Percentiles rank a stretch among this genome's conserved stretches.
These are phyloP conservation scores for Dionaea muscipula DNA, from an alignment of 179 eudicot genomes.

Conservation along the genomic window DNA sequence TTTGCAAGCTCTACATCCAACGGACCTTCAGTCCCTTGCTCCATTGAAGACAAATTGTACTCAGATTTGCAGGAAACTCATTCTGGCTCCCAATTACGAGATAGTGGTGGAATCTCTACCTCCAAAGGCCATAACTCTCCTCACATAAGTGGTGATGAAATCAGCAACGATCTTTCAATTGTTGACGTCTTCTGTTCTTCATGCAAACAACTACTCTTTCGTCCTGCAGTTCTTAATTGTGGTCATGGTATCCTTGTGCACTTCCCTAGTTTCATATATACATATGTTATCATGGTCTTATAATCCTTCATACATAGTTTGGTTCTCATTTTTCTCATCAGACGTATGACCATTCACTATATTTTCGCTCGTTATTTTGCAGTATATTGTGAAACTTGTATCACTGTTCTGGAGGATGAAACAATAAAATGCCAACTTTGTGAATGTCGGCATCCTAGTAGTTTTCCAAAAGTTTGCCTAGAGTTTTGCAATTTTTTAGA, in stretches of 20 bases:
- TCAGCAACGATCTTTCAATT: constrained; percentile 22
- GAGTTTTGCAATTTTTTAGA: constrained; percentile 48
- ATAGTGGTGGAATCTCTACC: constrained; percentile 8
- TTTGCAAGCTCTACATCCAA: constrained; percentile 6
- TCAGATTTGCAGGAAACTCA: background rate
- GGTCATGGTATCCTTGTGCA: constrained; percentile 51
- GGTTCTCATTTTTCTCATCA: background rate
- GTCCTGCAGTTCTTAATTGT: constrained; percentile 71
- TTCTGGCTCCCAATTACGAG: background rate
- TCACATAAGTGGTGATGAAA: constrained; percentile 3
- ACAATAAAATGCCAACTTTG: constrained; percentile 47
- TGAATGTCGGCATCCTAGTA: constrained; percentile 46
- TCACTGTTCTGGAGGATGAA: constrained; percentile 26
- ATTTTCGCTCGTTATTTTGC: constrained; percentile 10
- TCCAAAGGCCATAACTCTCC: constrained; percentile 9
- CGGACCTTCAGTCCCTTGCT: constrained; percentile 11
- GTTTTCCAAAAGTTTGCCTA: constrained; percentile 49
- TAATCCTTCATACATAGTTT: background rate
- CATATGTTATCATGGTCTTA: background rate
- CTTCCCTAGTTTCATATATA: background rate
- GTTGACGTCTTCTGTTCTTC: constrained; percentile 41
- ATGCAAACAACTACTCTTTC: constrained; percentile 49
- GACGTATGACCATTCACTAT: background rate
- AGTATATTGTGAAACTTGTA: constrained; percentile 63
- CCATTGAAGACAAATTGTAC: constrained; percentile 7